A percentile compares a stretch with the other conserved stretches of the same genome.
These are phyloP conservation scores for Rutidosis leptorrhynchoides DNA, from an alignment of 129 eudicot species.

Conservation along the genomic window DNA sequence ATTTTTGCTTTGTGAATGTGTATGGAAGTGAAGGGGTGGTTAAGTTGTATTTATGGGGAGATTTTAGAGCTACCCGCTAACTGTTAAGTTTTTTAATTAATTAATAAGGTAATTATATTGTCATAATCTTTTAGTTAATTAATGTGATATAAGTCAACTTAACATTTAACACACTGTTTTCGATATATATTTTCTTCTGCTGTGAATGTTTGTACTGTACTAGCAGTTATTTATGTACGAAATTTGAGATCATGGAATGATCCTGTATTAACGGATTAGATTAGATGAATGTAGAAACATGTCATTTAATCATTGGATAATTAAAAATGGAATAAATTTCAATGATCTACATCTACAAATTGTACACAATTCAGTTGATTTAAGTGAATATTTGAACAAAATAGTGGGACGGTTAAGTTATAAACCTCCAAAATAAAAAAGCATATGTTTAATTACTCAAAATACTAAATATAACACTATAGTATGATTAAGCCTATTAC, in stretches of 20 bases:
- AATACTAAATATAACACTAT: no score
- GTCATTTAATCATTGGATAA: neutral
- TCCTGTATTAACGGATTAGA: conserved; percentile 32
- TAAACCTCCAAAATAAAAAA: no score
- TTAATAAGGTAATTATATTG: no score
- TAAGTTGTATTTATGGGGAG: conserved; percentile 32
- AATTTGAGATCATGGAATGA: conserved; percentile 28
- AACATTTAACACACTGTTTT: conserved; percentile 20
- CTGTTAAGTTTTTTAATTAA: conserved; percentile 26
- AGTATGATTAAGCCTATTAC: no score
- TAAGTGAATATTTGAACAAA: neutral
- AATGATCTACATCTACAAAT: neutral
- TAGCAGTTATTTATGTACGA: neutral
- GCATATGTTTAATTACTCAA: no score
- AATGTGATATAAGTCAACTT: conserved; percentile 25
- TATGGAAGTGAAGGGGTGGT: conserved; percentile 22
- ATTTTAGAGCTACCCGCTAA: conserved; percentile 25
- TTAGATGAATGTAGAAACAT: conserved; percentile 21
- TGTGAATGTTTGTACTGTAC: conserved; percentile 41
- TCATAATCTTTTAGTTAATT: no score
- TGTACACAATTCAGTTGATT: neutral
- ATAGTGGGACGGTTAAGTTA: no score
- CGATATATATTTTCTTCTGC: conserved; percentile 28
- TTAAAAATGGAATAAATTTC: neutral
- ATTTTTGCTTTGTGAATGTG: conserved; percentile 19